These are phyloP conservation scores for Carex pumila DNA, from an alignment of 176 grass and related monocot genomes.

Conservation along the genomic window DNA sequence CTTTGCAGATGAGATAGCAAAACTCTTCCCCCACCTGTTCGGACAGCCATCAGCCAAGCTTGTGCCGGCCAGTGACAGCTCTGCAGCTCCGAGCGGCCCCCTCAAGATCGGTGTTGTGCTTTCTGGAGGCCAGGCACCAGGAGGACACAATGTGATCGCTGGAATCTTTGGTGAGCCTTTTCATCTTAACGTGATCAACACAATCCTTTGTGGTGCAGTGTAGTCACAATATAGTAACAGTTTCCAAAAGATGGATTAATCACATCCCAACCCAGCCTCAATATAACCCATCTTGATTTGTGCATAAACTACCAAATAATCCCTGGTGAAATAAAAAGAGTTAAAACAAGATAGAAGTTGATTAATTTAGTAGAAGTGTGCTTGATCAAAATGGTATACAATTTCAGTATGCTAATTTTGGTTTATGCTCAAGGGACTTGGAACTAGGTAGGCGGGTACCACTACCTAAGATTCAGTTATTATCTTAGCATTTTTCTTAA, in stretches of 20 bases:
- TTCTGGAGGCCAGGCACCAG: constrained; percentile 85
- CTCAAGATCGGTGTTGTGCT: constrained; percentile 87
- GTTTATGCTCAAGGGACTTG: no score
- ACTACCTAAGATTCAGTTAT: no score
- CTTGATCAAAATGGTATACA: no score
- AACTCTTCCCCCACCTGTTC: constrained; percentile 76
- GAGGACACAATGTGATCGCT: constrained; percentile 97
- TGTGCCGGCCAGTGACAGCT: constrained; percentile 33
- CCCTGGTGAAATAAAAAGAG: no score
- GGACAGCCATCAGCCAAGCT: constrained; percentile 68
- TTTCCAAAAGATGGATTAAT: background rate
- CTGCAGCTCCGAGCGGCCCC: constrained; percentile 10
- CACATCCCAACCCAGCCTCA: no score
- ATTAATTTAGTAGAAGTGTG: no score
- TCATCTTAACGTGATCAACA: background rate
- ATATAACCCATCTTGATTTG: no score
- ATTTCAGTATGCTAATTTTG: no score
- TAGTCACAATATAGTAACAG: background rate
- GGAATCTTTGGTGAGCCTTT: constrained; percentile 72
- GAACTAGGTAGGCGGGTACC: no score
- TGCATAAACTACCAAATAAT: no score
- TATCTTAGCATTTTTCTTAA: no score
- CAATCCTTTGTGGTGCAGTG: background rate
- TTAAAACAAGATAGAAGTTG: no score
- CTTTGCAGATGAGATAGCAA: constrained; percentile 76